Conservation (phyloP, 2,329 filamentous ascomycete species). For the Pyricularia pennisetigena region DNA sequence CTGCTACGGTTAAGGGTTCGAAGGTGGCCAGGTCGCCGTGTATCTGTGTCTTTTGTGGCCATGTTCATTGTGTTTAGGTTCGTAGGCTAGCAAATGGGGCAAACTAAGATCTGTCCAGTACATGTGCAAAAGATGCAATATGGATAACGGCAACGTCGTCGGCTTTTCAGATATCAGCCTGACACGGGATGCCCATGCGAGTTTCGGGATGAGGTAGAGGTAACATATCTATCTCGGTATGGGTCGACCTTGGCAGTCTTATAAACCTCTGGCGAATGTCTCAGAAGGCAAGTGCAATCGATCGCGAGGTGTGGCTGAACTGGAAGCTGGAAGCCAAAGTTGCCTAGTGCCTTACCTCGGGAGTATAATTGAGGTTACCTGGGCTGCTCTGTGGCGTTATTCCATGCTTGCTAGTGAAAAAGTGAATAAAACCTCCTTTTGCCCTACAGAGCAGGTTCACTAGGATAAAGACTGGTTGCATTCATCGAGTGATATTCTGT, state of each 20-base stretch:
- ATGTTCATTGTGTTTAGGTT: background rate
- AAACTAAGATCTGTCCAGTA: background rate
- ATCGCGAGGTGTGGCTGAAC: background rate
- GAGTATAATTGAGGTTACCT: background rate
- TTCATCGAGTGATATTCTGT: no score
- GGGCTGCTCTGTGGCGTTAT: background rate
- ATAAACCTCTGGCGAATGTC: background rate
- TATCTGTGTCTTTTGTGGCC: background rate
- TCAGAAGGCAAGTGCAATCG: background rate
- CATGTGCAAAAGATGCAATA: background rate
- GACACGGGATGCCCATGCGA: no score
- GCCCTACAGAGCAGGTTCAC: background rate
- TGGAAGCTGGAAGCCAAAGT: background rate
- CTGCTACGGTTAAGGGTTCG: background rate
- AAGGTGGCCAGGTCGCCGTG: background rate
- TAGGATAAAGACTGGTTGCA: no score
- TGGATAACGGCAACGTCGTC: background rate
- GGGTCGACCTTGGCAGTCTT: background rate
- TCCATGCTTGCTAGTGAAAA: background rate
- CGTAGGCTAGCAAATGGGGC: background rate
- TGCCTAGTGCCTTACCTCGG: no score
- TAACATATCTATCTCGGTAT: no score
- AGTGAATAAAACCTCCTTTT: background rate
- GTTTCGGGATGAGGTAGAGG: background rate
- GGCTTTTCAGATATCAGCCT: background rate